Evolutionary conservation across 768 basidiomycete species (phyloP), one percentile per base, ranked within the genome.

Genomic region (Gymnopilus junonius): DNA sequence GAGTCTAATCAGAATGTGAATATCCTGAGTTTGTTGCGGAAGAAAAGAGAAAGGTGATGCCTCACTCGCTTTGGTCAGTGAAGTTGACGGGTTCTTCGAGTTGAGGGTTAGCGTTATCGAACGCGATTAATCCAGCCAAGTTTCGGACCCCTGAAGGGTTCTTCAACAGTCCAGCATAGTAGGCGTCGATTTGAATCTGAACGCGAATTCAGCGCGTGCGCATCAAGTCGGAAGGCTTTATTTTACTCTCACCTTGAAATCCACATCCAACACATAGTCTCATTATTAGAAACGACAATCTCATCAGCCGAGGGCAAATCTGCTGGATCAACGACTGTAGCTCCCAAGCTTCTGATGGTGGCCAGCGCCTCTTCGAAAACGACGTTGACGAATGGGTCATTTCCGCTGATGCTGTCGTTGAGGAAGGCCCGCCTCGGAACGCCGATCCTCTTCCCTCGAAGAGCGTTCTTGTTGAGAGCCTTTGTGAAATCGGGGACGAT

Each of bases 321-420:
- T 1, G 87, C 85, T 0, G 88, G 87, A 67, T 91, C 88, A 8
- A 90, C 78, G 3, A 90, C 75, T 0, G 81, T 79, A 1, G 83
- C 83, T 3, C 84, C 83, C 5, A 85, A 73, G 1, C 59, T 61
- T 37, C 71, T 69, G 11, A 85, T 71, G 0, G 74, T 75, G 27
- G 68, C 39, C 40, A 84, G 67, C 1, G 80, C 80, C 17, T 71
- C 25, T 50, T 80, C 76, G 59, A 84, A 84, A 1, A 72, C 79
- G 0, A 75, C 65, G 17, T 66, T 68, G 11, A 84, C 63, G 20
- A 42, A 64, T 0, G 65, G 61, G 27, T 66, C 65, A 20, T 58
- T 61, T 29, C 61, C 54, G 21, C 14, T 68, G 3, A 73, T 75
- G 7, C 63, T 69, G 37, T 71, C 65, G 56, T 79, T 73, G 27